Conservation (phyloP, 306 rosid genomes). For the Macrotyloma uniflorum region DNA sequence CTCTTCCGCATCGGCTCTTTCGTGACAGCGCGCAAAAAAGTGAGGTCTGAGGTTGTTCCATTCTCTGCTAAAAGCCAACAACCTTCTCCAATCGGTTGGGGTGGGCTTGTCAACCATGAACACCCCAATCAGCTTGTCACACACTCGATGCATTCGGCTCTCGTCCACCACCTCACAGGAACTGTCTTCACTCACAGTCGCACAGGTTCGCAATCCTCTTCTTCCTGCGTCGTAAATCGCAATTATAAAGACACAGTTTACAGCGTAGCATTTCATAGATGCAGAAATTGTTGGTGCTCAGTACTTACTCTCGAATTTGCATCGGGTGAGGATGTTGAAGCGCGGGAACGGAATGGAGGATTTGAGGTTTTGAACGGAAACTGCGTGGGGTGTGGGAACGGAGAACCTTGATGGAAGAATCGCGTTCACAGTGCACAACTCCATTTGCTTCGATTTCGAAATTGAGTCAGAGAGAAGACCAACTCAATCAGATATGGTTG, state of each 20-base stretch:
- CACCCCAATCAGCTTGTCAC: constrained; percentile 86
- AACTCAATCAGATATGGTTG: neutral
- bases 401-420: constrained; percentile 33
- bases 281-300: neutral
- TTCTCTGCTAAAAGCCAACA: constrained; percentile 83
- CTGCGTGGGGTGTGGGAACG: neutral
- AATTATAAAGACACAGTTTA: neutral
- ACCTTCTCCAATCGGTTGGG: constrained; percentile 82
- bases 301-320: constrained; percentile 17
- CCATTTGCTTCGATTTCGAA: constrained; percentile 24
- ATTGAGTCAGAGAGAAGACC: neutral
- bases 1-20: constrained; percentile 56
- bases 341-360: constrained; percentile 27
- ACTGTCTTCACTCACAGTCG: constrained; percentile 39
- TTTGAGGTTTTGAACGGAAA: constrained; percentile 32
- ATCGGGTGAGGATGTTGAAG: constrained; percentile 33
- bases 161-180: constrained; percentile 50
- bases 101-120: constrained; percentile 91
- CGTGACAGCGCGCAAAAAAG: constrained; percentile 63
- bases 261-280: neutral
- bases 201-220: constrained; percentile 34
- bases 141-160: constrained; percentile 56
- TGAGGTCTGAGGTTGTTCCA: constrained; percentile 80
- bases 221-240: constrained; percentile 22
- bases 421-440: constrained; percentile 25